phyloP scores from a whole-genome alignment of 345 rosid species.

The Gossypium arboreum region DNA sequence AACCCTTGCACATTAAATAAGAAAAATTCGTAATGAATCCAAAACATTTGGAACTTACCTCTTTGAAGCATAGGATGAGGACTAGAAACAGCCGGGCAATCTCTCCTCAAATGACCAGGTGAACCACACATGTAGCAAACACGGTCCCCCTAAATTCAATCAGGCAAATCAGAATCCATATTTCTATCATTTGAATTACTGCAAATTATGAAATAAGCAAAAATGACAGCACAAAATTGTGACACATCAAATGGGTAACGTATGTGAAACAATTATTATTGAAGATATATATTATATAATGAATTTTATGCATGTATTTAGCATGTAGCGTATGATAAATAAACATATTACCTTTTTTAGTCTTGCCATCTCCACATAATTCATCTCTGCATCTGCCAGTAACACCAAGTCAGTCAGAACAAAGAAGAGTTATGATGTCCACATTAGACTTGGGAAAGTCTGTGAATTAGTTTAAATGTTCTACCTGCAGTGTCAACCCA shows the following conservation, averaged over 20 bases:
- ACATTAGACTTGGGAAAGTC: neutral
- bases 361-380: conserved; percentile 29
- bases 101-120: conserved; percentile 44
- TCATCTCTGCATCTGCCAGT: conserved; percentile 28
- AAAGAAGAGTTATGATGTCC: neutral
- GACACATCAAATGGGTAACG: neutral
- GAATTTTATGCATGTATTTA: neutral
- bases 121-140: conserved; percentile 52
- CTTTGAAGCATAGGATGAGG: conserved; percentile 29
- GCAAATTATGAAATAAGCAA: neutral
- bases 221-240: neutral
- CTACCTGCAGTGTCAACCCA: conserved; percentile 34
- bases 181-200: neutral
- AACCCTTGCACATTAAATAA: neutral
- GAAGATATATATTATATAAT: neutral
- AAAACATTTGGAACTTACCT: conserved; percentile 25
- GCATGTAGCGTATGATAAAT: neutral
- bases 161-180: conserved; percentile 7
- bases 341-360: conserved; percentile 35
- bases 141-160: conserved; percentile 32
- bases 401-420: conserved; percentile 2
- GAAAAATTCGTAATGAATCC: neutral
- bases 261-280: neutral
- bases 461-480: neutral
- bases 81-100: conserved; percentile 38